phyloP scores from a whole-genome alignment of 345 rosid species.

The Eutrema yunnanense region DNA sequence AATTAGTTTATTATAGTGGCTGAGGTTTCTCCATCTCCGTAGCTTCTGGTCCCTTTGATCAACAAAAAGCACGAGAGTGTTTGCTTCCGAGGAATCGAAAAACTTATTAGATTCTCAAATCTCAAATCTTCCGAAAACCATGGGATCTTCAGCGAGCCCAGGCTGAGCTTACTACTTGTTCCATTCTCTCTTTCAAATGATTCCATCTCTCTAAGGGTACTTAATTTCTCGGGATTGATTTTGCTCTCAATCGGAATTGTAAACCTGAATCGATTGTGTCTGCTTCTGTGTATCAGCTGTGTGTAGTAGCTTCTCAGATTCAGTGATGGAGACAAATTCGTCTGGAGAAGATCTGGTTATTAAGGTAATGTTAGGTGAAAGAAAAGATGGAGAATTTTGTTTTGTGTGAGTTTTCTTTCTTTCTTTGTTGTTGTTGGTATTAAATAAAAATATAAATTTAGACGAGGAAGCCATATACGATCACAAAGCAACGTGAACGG shows the following conservation, averaged over 20 bases:
- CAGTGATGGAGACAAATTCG: slow-evolving; percentile 28
- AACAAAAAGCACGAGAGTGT: neutral
- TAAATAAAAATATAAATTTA: neutral
- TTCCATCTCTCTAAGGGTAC: neutral
- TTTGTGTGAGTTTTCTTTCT: neutral
- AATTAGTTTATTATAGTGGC: slow-evolving; percentile 22
- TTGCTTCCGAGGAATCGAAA: neutral
- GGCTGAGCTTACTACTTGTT: slow-evolving; percentile 11
- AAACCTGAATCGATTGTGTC: neutral
- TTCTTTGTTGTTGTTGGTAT: neutral
- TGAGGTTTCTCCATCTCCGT: slow-evolving; percentile 26
- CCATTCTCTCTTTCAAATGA: neutral
- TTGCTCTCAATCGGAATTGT: neutral
- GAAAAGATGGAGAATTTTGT: neutral
- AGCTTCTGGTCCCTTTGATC: slow-evolving; percentile 12
- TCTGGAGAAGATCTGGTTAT: slow-evolving; percentile 29
- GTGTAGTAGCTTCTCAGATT: neutral
- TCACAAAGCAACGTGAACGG: slow-evolving; percentile 78
- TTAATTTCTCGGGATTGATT: neutral
- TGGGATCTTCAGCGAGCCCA: slow-evolving; percentile 12
- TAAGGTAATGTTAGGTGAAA: slow-evolving; percentile 16
- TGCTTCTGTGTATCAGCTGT: neutral
- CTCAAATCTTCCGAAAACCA: neutral
- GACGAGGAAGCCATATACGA: slow-evolving; percentile 85
- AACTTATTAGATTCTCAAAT: neutral